Evolutionary conservation across 1,139 yeast genomes (phyloP).

Genomic region (Taphrina communis): DNA sequence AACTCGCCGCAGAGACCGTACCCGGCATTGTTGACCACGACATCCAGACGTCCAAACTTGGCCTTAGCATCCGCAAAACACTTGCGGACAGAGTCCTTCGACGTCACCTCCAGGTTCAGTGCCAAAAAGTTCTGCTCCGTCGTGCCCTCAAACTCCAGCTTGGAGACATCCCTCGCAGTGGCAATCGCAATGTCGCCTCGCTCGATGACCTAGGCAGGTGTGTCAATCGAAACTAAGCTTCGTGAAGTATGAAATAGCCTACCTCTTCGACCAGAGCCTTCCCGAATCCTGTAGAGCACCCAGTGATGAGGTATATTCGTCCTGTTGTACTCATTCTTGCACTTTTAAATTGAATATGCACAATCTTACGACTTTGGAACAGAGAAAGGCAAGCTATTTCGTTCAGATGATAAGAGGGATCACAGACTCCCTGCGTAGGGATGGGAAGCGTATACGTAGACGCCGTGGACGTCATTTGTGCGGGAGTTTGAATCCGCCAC

Average conservation of each 20-base stretch:
- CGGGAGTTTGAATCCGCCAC: too few species aligned
- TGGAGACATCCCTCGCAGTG: conserved; percentile 18
- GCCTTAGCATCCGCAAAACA: conserved; percentile 28
- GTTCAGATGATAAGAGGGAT: too few species aligned
- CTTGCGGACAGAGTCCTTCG: conserved; percentile 13
- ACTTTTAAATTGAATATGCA: too few species aligned
- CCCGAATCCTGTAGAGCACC: conserved; percentile 32
- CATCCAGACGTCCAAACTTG: conserved; percentile 35
- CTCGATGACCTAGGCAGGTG: background rate
- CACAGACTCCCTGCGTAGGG: too few species aligned
- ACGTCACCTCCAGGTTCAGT: conserved; percentile 30
- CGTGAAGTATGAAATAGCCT: background rate
- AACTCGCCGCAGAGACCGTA: conserved; percentile 40
- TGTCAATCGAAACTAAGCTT: background rate
- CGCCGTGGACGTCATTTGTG: too few species aligned
- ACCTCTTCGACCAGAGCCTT: conserved; percentile 24
- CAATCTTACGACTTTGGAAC: too few species aligned
- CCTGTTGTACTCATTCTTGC: background rate
- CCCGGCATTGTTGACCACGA: conserved; percentile 42
- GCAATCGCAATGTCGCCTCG: background rate
- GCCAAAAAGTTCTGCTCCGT: conserved; percentile 17
- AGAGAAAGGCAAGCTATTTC: too few species aligned
- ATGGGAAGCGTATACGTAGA: too few species aligned
- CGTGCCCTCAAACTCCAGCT: conserved; percentile 10
- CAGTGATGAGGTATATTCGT: conserved; percentile 17